These are phyloP conservation scores for Cicer yamashitae DNA, from an alignment of 306 rosid genomes.

Conservation along the genomic window DNA sequence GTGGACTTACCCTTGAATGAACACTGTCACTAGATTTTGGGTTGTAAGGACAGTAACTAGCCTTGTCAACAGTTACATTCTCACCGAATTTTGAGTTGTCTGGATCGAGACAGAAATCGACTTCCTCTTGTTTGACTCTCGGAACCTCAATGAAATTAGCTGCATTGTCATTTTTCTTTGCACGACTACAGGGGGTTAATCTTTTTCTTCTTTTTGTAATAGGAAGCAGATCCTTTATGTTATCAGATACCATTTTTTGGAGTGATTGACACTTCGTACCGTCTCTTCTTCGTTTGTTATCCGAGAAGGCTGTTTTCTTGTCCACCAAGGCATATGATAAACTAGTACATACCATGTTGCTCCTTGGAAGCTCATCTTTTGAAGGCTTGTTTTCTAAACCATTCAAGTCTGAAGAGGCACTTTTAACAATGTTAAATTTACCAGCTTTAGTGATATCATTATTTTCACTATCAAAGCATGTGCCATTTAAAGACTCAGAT, in stretches of 20 bases:
- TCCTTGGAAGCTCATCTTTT: constrained; percentile 48
- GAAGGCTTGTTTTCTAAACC: constrained; percentile 50
- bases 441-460: constrained; percentile 42
- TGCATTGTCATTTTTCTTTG: constrained; percentile 47
- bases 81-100: constrained; percentile 19
- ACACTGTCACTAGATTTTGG: constrained; percentile 44
- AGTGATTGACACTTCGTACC: constrained; percentile 48
- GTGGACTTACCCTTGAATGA: constrained; percentile 44
- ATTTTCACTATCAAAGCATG: constrained; percentile 50
- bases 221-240: constrained; percentile 48
- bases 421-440: constrained; percentile 38
- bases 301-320: constrained; percentile 37
- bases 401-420: constrained; percentile 42
- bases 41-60: constrained; percentile 43
- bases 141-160: constrained; percentile 46
- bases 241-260: constrained; percentile 43
- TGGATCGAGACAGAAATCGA: constrained; percentile 3
- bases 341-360: constrained; percentile 41
- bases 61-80: constrained; percentile 41
- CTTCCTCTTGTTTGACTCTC: constrained; percentile 43
- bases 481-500: constrained; percentile 52
- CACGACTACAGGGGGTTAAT: constrained; percentile 54
- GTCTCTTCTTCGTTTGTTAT: constrained; percentile 42
- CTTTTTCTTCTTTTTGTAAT: constrained; percentile 56
- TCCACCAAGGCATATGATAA: constrained; percentile 44